Evolutionary conservation across 768 basidiomycete species (phyloP), one percentile per base, ranked within the genome.

Genomic region (Hypholoma sublateritium): DNA sequence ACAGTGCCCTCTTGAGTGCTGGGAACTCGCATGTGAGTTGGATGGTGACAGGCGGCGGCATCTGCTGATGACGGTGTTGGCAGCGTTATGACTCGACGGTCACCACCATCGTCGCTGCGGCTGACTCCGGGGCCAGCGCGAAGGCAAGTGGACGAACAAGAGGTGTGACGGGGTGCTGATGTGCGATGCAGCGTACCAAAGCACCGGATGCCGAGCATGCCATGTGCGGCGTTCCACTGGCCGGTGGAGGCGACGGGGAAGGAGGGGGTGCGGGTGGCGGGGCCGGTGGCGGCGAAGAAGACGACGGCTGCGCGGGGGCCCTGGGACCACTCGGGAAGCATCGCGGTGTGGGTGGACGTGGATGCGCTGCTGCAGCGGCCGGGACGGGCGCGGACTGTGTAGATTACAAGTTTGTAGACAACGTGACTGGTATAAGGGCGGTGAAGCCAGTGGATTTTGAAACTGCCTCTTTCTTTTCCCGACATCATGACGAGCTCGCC

Each of bases 401-500:
- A 64, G 56, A 68, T 74, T 44, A 59, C 44, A 62, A 53, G 49
- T 37, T 41, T 41, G 37, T 50, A 50, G 48, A 52, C 50, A 44
- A 56, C 50, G 53, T 46, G 55, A 58, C 50, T 49, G 53, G 55
- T 57, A 48, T 53, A 53, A 53, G 43, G 42, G 17, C 28, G 24
- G 46, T 47, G 19, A 13, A 44, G 19, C 25, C 52, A 50, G 19
- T 28, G 22, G 34, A 21, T 43, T 53, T 43, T 24, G 24, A 32
- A 41, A 42, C 65, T 52, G 68, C 56, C 28, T 66, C 59, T 57
- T 59, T 55, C 35, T 49, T 45, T 28, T 55, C 44, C 36, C 45
- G 47, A 56, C 42, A 81, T 85, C 82, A 93, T 93, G 90, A 88
- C 89, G 67, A 86, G 75, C 69, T 84, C 89, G 64, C 86, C 90